Base-by-base conservation (phyloP, 768 basidiomycete genomes). In the Strobilomyces dryophilus region DNA sequence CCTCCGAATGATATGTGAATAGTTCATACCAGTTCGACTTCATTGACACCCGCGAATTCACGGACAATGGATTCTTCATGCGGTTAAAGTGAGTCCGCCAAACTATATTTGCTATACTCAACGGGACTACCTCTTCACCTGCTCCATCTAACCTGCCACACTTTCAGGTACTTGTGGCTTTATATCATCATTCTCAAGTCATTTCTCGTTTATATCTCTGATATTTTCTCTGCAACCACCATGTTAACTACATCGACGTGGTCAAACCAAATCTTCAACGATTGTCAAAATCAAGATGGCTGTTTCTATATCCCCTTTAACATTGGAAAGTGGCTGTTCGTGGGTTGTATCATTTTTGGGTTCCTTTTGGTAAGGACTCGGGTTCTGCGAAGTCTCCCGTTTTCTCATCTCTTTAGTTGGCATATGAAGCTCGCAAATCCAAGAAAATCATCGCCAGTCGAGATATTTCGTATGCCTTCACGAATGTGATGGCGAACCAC, bases 331-430 rank as follows among this genome's bases (percentile, higher is more conserved):
- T 98, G 93, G 93, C 76, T 99, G 55, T 98, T 98, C 74, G 88
- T 97, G 18, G 93, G 92, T 43, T 98, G 95, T 73, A 98, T 99
- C 80, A 88, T 97, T 61, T 91, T 97, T 70, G 93, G 92, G n/a
- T 98, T 98, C 75, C 77, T 99, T 27, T 74, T 99, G 68, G 93
- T 92, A 64, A 57, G 88, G 54, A 31, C 20, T 14, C 24, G 7
- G 18, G 18, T 45, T 49, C 18, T n/a, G 14, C 27, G 7, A 21
- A 24, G 8, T n/a, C 4, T 18, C 20, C 31, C 39, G 55, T 55
- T 24, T 53, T 52, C 54, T 60, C 37, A 62, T 41, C 18, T 36
- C 29, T 44, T 14, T 57, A 93, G 94, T 73, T 98, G 60, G 89
- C 84, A 8, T 99, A 98, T 70, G 97, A 99, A 68, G 80, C 85